Evolutionary conservation across 169 alveolate genomes (phyloP).

Genomic region (Plasmodium vinckei): DNA sequence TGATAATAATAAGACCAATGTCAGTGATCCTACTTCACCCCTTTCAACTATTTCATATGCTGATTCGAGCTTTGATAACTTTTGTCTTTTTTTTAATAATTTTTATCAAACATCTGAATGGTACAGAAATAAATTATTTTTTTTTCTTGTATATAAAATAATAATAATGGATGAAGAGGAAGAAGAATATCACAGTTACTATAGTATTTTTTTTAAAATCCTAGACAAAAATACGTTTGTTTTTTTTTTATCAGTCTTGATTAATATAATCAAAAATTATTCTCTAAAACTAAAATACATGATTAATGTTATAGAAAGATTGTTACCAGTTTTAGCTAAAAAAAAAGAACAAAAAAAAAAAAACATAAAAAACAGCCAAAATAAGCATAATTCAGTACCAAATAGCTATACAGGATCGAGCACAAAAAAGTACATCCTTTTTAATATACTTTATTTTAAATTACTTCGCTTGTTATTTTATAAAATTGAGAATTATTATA

Average conservation of each 20-base stretch:
- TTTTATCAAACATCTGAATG: slow-evolving; percentile 22
- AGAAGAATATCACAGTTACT: slow-evolving; percentile 43
- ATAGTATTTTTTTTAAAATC: slow-evolving; percentile 24
- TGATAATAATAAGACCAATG: not conserved
- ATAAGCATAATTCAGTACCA: not conserved
- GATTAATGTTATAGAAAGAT: slow-evolving; percentile 42
- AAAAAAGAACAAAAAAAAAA: not conserved
- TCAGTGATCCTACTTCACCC: no score
- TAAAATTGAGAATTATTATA: slow-evolving; percentile 22
- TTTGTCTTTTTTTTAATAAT: slow-evolving; percentile 40
- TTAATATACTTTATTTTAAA: slow-evolving; percentile 57
- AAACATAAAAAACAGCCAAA: not conserved
- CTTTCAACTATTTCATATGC: not conserved
- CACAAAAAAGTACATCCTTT: not conserved
- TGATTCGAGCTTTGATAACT: slow-evolving; percentile 12
- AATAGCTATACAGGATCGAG: not conserved
- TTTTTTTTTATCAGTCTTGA: slow-evolving; percentile 31
- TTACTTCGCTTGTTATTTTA: slow-evolving; percentile 38
- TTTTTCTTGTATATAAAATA: slow-evolving; percentile 39
- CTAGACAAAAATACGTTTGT: slow-evolving; percentile 22
- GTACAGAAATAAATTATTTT: slow-evolving; percentile 26
- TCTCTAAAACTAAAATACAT: slow-evolving; percentile 16
- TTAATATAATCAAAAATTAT: slow-evolving; percentile 30
- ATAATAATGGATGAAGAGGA: slow-evolving; percentile 68
- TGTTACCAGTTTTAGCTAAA: slow-evolving; percentile 36